phyloP scores from a whole-genome alignment of 495 filamentous ascomycete species.

The Penicillium steckii region DNA sequence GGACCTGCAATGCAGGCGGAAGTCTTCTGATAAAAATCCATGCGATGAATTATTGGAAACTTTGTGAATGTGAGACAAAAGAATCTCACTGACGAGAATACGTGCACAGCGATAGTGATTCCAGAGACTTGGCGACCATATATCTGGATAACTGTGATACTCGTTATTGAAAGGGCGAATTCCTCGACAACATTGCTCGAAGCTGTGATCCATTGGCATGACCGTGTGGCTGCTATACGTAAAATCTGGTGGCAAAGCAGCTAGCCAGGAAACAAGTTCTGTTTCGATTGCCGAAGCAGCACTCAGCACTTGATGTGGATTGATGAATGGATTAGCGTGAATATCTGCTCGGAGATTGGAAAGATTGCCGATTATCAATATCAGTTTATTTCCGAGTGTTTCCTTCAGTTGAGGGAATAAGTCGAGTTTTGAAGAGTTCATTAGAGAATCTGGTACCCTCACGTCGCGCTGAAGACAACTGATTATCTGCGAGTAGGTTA shows the following conservation, averaged over 20 bases:
- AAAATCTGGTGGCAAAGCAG: constrained; percentile 2
- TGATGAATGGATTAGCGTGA: not conserved
- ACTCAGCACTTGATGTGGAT: not conserved
- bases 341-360: constrained; percentile 2
- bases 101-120: constrained; percentile 3
- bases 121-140: constrained; percentile 3
- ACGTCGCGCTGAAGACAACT: constrained; percentile 6
- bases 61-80: not conserved
- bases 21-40: not conserved
- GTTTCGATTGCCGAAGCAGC: constrained; percentile 1
- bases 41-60: not conserved
- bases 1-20: not conserved
- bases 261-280: not conserved
- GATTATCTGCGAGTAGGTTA: not conserved
- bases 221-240: constrained; percentile 1
- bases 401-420: not conserved
- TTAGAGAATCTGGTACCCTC: not conserved
- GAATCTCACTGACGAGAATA: constrained; percentile 4
- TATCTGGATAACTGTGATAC: constrained; percentile 3
- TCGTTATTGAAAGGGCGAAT: constrained; percentile 3
- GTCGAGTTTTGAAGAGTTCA: not conserved
- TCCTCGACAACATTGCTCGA: not conserved
- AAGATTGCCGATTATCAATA: constrained; percentile 1
- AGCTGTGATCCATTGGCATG: not conserved
- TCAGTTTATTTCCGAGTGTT: constrained; percentile 1